Conservation (phyloP, 1,139 yeast genomes). For the Blastobotrys niveus region DNA sequence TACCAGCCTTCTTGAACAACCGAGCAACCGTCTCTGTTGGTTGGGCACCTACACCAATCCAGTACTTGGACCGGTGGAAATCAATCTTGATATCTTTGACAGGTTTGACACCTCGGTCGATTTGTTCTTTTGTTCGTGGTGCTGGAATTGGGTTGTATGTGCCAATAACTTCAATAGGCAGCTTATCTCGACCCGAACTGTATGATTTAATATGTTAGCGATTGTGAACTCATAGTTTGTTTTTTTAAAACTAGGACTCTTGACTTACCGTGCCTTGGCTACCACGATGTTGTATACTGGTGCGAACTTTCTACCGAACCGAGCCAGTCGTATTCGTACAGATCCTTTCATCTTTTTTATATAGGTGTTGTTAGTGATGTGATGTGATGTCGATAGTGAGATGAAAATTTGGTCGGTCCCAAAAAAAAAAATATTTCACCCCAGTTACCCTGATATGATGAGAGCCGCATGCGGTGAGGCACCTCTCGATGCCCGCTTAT, state of each 20-base stretch:
- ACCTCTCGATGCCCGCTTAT: too few relatives aligned
- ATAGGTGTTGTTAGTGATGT: not conserved
- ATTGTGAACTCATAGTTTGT: not conserved
- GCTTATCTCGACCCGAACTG: conserved; percentile 64
- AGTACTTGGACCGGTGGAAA: conserved; percentile 86
- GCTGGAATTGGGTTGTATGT: conserved; percentile 83
- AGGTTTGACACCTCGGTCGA: conserved; percentile 50
- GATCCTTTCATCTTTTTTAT: conserved; percentile 33
- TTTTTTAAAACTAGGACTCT: not conserved
- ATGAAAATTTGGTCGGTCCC: too few relatives aligned
- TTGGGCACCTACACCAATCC: conserved; percentile 99
- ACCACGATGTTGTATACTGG: conserved; percentile 93
- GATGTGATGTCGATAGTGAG: not conserved
- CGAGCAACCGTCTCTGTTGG: conserved; percentile 79
- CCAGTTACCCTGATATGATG: too few relatives aligned
- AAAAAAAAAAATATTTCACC: too few relatives aligned
- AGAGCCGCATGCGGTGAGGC: too few relatives aligned
- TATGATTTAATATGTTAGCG: not conserved
- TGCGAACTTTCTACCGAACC: conserved; percentile 84
- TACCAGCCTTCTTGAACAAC: conserved; percentile 58
- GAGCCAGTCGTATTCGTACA: conserved; percentile 71
- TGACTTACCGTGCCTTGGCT: conserved; percentile 49
- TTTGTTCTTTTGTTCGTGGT: conserved; percentile 58
- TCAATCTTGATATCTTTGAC: conserved; percentile 77
- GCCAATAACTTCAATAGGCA: conserved; percentile 93